phyloP scores from a whole-genome alignment of 257 asterid genomes.

The Ligustrum vulgare region DNA sequence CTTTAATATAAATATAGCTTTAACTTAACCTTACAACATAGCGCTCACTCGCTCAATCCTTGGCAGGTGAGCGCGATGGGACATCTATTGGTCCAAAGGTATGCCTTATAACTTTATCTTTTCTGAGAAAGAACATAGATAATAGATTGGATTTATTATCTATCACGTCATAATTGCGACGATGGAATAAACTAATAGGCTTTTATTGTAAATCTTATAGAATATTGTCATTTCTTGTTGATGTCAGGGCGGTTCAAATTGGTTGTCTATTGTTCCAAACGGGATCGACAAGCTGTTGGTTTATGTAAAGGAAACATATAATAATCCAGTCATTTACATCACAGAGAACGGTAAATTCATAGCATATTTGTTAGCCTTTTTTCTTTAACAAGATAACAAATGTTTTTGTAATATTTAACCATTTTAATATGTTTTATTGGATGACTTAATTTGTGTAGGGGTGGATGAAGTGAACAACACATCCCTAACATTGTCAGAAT shows the following conservation, averaged over 20 bases:
- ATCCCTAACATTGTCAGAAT: neutral
- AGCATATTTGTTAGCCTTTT: neutral
- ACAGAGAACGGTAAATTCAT: neutral
- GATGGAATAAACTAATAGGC: neutral
- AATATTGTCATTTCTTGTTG: neutral
- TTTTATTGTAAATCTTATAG: neutral
- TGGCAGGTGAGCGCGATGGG: conserved; percentile 1
- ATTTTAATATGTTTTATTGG: neutral
- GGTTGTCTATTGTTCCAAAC: neutral
- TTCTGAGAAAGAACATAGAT: neutral
- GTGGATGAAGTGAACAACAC: conserved; percentile 19
- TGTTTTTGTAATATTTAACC: neutral
- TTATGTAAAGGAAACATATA: neutral
- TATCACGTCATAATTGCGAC: neutral
- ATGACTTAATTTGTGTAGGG: neutral
- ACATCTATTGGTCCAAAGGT: conserved; percentile 22
- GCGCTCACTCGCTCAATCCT: neutral
- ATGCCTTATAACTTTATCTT: too few relatives aligned
- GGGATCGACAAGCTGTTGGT: neutral
- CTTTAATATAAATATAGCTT: neutral
- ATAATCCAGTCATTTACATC: neutral
- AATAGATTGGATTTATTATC: too few relatives aligned
- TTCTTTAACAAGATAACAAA: neutral
- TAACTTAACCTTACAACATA: neutral
- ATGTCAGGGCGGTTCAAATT: neutral